Evolutionary conservation across 176 grass and related monocot genomes (phyloP).

Genomic region (Phragmites australis): DNA sequence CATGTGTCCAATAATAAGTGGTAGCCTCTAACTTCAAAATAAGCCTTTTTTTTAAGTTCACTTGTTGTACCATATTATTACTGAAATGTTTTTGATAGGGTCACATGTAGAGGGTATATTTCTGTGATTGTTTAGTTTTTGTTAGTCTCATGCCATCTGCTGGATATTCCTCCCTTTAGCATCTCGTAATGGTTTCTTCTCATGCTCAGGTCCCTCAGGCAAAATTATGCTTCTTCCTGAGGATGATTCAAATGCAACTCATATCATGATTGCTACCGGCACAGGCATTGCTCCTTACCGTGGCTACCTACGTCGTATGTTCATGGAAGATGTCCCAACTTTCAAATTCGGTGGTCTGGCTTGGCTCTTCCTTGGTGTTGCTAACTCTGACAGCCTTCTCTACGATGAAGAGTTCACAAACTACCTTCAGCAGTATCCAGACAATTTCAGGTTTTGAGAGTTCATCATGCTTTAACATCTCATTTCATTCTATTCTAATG

Average conservation of each 20-base stretch:
- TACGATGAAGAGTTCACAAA: constrained; percentile 85
- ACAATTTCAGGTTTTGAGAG: constrained; percentile 67
- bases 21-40: neutral
- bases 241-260: constrained; percentile 79
- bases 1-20: neutral
- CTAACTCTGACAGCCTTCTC: constrained; percentile 86
- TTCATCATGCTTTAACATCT: neutral
- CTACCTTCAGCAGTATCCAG: constrained; percentile 71
- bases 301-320: constrained; percentile 89
- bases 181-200: constrained; percentile 17
- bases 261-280: constrained; percentile 97
- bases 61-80: neutral
- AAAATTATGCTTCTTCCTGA: constrained; percentile 97
- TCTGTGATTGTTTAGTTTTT: neutral
- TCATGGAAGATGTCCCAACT: constrained; percentile 91
- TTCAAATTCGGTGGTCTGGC: constrained; percentile 84
- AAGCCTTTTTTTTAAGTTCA: neutral
- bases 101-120: neutral
- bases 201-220: constrained; percentile 70
- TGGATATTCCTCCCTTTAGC: neutral
- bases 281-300: constrained; percentile 88
- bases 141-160: neutral
- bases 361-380: constrained; percentile 92
- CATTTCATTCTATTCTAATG: constrained; percentile 13
- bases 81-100: neutral